Percentiles rank a stretch among this genome's conserved stretches.
These are phyloP conservation scores for Peterozyma toletana DNA, from an alignment of 805 yeast species.

Conservation along the genomic window DNA sequence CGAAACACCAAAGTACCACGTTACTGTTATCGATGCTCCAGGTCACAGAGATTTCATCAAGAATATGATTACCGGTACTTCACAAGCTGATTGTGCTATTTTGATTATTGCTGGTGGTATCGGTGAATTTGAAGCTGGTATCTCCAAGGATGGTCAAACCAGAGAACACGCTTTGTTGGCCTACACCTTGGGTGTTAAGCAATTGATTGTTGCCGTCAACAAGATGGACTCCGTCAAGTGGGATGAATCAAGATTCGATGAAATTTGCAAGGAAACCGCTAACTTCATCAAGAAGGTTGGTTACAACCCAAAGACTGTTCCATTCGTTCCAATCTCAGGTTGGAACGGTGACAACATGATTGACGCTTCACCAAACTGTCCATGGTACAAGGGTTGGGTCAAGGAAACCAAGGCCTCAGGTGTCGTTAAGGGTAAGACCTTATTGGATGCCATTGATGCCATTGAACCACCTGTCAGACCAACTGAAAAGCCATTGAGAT, in stretches of 20 bases:
- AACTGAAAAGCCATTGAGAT: constrained; percentile 80
- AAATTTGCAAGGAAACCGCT: constrained; percentile 68
- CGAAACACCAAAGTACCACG: constrained; percentile 85
- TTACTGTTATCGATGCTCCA: constrained; percentile 92
- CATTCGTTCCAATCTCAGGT: constrained; percentile 89
- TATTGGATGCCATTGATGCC: constrained; percentile 80
- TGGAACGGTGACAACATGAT: constrained; percentile 94
- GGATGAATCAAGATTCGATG: constrained; percentile 75
- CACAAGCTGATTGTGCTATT: constrained; percentile 90
- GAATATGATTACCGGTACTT: constrained; percentile 93
- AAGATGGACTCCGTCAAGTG: constrained; percentile 93
- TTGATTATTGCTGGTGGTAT: constrained; percentile 87
- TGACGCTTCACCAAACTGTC: constrained; percentile 73
- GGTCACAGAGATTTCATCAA: constrained; percentile 96
- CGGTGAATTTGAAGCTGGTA: constrained; percentile 95
- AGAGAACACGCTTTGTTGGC: constrained; percentile 92
- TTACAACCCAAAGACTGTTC: constrained; percentile 73
- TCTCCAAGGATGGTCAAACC: constrained; percentile 92
- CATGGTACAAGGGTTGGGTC: constrained; percentile 86
- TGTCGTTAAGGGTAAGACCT: constrained; percentile 67
- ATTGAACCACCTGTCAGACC: constrained; percentile 78
- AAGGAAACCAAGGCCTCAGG: constrained; percentile 72
- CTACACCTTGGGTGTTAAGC: constrained; percentile 82
- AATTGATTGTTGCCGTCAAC: constrained; percentile 85
- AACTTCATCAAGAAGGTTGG: constrained; percentile 83